Evolutionary conservation across 306 rosid genomes (phyloP), one percentile per base, ranked within the genome.

Genomic region (Pterocarpus santalinus): DNA sequence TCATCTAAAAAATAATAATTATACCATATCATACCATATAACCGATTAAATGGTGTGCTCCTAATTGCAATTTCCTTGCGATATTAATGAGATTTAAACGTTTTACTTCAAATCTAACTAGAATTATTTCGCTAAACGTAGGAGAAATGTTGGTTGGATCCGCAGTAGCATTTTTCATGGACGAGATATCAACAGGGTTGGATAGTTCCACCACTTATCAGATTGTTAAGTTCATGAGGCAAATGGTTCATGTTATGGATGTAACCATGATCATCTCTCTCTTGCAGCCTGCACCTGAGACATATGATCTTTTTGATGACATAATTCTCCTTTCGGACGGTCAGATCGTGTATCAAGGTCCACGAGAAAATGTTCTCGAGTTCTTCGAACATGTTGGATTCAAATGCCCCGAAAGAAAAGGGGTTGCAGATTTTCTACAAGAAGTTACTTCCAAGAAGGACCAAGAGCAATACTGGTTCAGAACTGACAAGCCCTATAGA

Each of bases 61-160:
- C 47, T 16, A 36, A 2, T 62, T 62, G 7, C 16, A 12, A 34
- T 10, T 62, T 32, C 3, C 4, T 12, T 0, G 3, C 11, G 1
- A 7, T 43, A 5, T 8, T 15, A 11, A 9, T 4, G 12, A 65
- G 22, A 35, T 73, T n/a, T 43, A 58, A 69, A 58, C 15, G 7
- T 49, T 32, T n/a, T 4, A 4, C 63, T 15, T 28, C 12, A 2
- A 41, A 32, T 47, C 1, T 44, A 7, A 52, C 51, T 41, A 38
- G 17, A 16, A 9, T 14, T 4, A n/a, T 63, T 17, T 73, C 67
- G 53, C 56, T 73, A 17, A 66, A 43, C 80, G 76, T 72, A 89
- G 96, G 96, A 39, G 96, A 91, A 81, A 91, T 91, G 96, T 76
- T 91, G 87, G 96, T 83, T 44, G 96, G 96, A 72, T 88, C 93